Percentiles rank a stretch among this genome's conserved stretches.
These are phyloP conservation scores for Moricandia arvensis DNA, from an alignment of 345 rosid species.

Conservation along the genomic window DNA sequence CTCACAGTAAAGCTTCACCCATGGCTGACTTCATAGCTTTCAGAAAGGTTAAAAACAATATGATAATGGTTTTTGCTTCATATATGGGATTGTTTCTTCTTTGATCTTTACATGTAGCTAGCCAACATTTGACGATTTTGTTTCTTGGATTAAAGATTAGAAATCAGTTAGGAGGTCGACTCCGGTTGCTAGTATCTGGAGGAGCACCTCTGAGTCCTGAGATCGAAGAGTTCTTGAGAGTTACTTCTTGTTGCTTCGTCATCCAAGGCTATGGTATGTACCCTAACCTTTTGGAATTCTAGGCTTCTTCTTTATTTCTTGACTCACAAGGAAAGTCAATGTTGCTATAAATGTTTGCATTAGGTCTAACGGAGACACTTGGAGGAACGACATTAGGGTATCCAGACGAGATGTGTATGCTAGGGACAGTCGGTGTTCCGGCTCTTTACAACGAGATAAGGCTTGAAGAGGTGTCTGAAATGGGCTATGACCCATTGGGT, in stretches of 20 bases:
- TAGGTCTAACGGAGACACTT: constrained; percentile 93
- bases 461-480: background rate
- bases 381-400: constrained; percentile 49
- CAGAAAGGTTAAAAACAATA: constrained; percentile 68
- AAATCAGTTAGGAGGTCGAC: constrained; percentile 80
- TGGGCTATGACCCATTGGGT: background rate
- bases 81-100: background rate
- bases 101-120: background rate
- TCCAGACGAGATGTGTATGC: background rate
- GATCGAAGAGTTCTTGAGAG: constrained; percentile 95
- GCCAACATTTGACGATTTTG: background rate
- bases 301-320: no score
- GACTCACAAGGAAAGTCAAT: constrained; percentile 13
- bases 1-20: constrained; percentile 73
- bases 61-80: background rate
- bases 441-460: background rate
- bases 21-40: constrained; percentile 89
- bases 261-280: constrained; percentile 86
- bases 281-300: background rate
- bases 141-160: constrained; percentile 54
- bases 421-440: background rate
- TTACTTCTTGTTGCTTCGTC: constrained; percentile 80
- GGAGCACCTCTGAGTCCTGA: constrained; percentile 85
- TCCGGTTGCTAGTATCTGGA: constrained; percentile 78
- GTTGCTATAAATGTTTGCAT: background rate